Percentiles rank a stretch among this genome's conserved stretches.
Conservation (phyloP, 495 filamentous ascomycete genomes). For the Penicillium roqueforti region DNA sequence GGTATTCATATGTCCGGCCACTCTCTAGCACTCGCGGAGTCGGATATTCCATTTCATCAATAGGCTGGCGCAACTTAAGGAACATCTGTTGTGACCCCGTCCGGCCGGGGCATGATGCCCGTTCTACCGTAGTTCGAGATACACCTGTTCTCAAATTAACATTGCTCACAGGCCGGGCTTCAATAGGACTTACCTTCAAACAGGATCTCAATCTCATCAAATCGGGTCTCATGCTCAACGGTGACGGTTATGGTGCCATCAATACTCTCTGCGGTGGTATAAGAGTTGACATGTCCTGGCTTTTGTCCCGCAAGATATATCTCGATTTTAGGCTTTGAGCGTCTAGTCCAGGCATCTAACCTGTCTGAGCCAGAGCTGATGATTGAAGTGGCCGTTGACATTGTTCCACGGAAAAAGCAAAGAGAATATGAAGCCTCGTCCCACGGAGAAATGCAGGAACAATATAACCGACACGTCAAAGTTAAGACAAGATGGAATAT, state of each 20-base stretch:
- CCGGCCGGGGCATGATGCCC: conserved; percentile 44
- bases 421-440: not conserved
- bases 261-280: conserved; percentile 58
- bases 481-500: not conserved
- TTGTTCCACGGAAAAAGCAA: not conserved
- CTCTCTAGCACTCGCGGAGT: conserved; percentile 63
- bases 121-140: conserved; percentile 50
- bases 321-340: conserved; percentile 31
- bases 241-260: conserved; percentile 57
- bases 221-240: conserved; percentile 60
- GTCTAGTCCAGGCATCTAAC: conserved; percentile 28
- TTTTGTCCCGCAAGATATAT: conserved; percentile 34
- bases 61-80: conserved; percentile 77
- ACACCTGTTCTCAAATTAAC: conserved; percentile 30
- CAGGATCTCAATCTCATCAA: conserved; percentile 76
- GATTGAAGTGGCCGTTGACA: conserved; percentile 26
- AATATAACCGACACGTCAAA: not conserved
- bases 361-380: conserved; percentile 27
- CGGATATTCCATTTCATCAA: conserved; percentile 64
- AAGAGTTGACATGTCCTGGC: conserved; percentile 43
- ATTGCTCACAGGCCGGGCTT: conserved; percentile 25
- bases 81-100: conserved; percentile 60
- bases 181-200: conserved; percentile 62
- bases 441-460: not conserved
- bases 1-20: conserved; percentile 64